Evolutionary conservation across 225 moss, liverwort and hornwort genomes (phyloP).

Genomic region (Anthoceros angustus): DNA sequence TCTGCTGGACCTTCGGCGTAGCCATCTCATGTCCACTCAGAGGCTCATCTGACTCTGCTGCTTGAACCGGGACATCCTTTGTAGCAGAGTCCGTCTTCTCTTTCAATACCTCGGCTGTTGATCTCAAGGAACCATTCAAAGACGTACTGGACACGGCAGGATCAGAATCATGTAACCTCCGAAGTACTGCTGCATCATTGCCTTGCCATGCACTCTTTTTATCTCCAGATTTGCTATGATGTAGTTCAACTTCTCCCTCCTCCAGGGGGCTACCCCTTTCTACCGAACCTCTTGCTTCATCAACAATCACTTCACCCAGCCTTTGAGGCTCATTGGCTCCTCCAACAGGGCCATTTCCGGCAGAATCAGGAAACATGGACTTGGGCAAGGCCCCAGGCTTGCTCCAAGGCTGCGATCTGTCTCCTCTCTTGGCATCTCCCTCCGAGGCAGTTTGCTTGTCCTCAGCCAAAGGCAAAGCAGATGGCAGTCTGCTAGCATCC

Average conservation of each 20-base stretch:
- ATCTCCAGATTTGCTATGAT: neutral
- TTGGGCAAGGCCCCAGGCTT: slow-evolving; percentile 21
- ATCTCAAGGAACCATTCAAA: slow-evolving; percentile 7
- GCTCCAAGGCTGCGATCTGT: slow-evolving; percentile 44
- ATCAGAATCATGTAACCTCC: slow-evolving; percentile 48
- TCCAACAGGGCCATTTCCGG: slow-evolving; percentile 14
- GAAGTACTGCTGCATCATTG: slow-evolving; percentile 35
- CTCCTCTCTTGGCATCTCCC: slow-evolving; percentile 30
- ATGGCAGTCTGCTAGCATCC: slow-evolving; percentile 44
- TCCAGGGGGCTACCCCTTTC: slow-evolving; percentile 10
- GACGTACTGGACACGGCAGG: slow-evolving; percentile 30
- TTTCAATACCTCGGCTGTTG: slow-evolving; percentile 10
- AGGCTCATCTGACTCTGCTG: slow-evolving; percentile 4
- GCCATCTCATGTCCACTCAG: neutral
- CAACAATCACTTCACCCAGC: slow-evolving; percentile 12
- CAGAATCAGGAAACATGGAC: slow-evolving; percentile 16
- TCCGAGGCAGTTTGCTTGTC: slow-evolving; percentile 11
- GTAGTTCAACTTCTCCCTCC: slow-evolving; percentile 14
- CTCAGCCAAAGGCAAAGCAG: slow-evolving; percentile 15
- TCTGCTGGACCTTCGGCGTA: slow-evolving; percentile 12
- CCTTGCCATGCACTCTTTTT: slow-evolving; percentile 55
- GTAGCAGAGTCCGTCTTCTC: slow-evolving; percentile 10
- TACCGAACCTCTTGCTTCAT: slow-evolving; percentile 13
- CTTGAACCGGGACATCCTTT: slow-evolving; percentile 9
- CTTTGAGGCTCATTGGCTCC: slow-evolving; percentile 15